Evolutionary conservation across 2,329 filamentous ascomycete genomes (phyloP).

Genomic region (Hymenoscyphus scutula): DNA sequence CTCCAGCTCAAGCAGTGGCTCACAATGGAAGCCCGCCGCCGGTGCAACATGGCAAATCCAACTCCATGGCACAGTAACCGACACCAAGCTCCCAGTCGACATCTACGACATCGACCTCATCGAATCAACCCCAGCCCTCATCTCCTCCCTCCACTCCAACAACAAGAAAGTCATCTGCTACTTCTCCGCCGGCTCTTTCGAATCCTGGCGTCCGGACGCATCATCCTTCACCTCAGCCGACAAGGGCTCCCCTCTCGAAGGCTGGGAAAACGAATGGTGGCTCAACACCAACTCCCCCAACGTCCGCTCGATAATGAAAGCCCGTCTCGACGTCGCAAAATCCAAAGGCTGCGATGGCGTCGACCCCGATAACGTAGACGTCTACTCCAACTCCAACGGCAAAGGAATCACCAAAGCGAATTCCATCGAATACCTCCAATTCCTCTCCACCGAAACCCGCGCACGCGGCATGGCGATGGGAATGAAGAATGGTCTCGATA

Average conservation of each 20-base stretch:
- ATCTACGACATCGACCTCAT: constrained; percentile 40
- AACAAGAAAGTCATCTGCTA: constrained; percentile 69
- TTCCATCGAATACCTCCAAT: constrained; percentile 58
- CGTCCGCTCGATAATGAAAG: constrained; percentile 39
- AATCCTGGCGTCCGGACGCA: constrained; percentile 57
- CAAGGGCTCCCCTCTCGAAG: constrained; percentile 55
- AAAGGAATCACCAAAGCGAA: constrained; percentile 55
- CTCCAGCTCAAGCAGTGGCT: neutral
- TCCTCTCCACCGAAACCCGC: constrained; percentile 55
- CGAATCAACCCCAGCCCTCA: constrained; percentile 46
- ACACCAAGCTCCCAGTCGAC: constrained; percentile 27
- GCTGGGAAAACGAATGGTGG: constrained; percentile 67
- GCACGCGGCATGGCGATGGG: constrained; percentile 58
- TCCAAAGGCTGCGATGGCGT: constrained; percentile 65
- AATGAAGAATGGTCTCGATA: constrained; percentile 65
- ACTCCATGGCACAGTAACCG: constrained; percentile 6
- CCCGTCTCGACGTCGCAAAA: constrained; percentile 46
- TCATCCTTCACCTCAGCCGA: constrained; percentile 52
- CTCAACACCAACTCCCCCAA: constrained; percentile 53
- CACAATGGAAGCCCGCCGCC: constrained; percentile 15
- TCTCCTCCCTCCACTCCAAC: constrained; percentile 45
- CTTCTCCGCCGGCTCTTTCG: constrained; percentile 68
- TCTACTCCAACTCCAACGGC: constrained; percentile 51
- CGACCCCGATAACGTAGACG: constrained; percentile 69
- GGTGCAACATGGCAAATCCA: constrained; percentile 18